A percentile compares a stretch with the other conserved stretches of the same genome.
Conservation (phyloP, 345 rosid genomes). For the Isatis tinctoria region DNA sequence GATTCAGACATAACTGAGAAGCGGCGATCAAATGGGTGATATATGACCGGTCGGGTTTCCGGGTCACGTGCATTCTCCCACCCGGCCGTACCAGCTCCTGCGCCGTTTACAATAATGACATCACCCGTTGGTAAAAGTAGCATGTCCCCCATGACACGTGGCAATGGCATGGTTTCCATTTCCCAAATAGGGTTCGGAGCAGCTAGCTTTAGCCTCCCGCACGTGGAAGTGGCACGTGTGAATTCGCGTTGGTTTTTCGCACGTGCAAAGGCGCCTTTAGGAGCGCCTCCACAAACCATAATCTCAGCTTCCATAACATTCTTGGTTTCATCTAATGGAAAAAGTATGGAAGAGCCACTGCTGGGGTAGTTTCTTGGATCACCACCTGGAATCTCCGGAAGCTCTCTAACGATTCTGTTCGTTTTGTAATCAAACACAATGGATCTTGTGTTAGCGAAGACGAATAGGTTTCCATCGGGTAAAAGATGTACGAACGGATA, state of each 20-base stretch:
- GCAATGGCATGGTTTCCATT: conserved; percentile 72
- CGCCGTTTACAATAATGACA: conserved; percentile 67
- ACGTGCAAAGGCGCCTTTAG: conserved; percentile 33
- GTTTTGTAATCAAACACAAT: conserved; percentile 57
- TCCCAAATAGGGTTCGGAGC: conserved; percentile 49
- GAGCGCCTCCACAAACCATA: conserved; percentile 85
- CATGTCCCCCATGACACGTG: conserved; percentile 92
- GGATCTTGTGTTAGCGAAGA: conserved; percentile 72
- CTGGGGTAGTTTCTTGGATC: conserved; percentile 85
- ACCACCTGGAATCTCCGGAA: conserved; percentile 47
- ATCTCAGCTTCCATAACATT: conserved; percentile 42
- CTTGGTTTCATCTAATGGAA: conserved; percentile 56
- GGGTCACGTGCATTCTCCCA: conserved; percentile 55
- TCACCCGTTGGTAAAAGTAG: conserved; percentile 67
- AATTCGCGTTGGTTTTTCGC: conserved; percentile 28
- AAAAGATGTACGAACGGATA: conserved; percentile 83
- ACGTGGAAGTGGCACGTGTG: conserved; percentile 45
- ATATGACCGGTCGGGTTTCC: conserved; percentile 53
- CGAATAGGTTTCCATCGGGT: conserved; percentile 80
- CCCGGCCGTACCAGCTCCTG: conserved; percentile 63
- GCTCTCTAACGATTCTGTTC: conserved; percentile 49
- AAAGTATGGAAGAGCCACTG: conserved; percentile 73
- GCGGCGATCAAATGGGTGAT: conserved; percentile 36
- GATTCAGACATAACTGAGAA: conserved; percentile 52
- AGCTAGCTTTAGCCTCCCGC: conserved; percentile 60